Base-by-base conservation (phyloP, 768 basidiomycete genomes). In the Leccinum subgranulosum region DNA sequence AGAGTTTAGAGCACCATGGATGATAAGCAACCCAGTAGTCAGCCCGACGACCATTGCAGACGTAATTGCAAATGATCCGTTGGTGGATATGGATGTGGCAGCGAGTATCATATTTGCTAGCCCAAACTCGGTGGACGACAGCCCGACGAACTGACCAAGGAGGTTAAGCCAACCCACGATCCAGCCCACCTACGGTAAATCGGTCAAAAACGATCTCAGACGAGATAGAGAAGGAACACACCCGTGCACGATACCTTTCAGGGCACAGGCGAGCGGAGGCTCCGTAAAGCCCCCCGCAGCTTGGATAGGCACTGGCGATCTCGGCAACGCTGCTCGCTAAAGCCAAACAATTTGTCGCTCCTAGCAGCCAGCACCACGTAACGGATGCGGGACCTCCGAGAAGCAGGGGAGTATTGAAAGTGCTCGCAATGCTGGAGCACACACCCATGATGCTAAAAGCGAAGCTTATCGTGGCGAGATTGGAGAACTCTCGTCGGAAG, bases 261-360 rank as follows among this genome's bases (percentile, higher is more conserved):
- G 88, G 89, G 6, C 84, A 83, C 9, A 90, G 74, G 65, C 84
- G 83, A n/a, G 88, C 87, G 27, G 88, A 90, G 3, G 89, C 89
- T n/a, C 88, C 88, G 63, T 90, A 90, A 3, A 69, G 51, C 9
- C 62, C 69, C 6, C 68, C 69, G 15, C 69, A 70, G 9, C 69
- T 73, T 41, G 69, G 69, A 61, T 67, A 71, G 3, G 71, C 69
- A 5, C 71, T 73, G 59, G 66, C 71, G 9, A 73, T 36, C 56
- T 73, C 71, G 3, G 71, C 33, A 25, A 73, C 63, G 12, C 72
- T 73, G 39, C 68, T 64, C 15, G 69, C 66, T 7, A 74, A 54
- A 6, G 72, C 60, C n/a, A 70, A 28, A 49, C 70, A 72, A 45
- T 70, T 73, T 0, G 17, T 54, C 4, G 59, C 56, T 0, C 73